Base-by-base conservation (phyloP, 2,329 filamentous ascomycete species). In the Fusarium annulatum region DNA sequence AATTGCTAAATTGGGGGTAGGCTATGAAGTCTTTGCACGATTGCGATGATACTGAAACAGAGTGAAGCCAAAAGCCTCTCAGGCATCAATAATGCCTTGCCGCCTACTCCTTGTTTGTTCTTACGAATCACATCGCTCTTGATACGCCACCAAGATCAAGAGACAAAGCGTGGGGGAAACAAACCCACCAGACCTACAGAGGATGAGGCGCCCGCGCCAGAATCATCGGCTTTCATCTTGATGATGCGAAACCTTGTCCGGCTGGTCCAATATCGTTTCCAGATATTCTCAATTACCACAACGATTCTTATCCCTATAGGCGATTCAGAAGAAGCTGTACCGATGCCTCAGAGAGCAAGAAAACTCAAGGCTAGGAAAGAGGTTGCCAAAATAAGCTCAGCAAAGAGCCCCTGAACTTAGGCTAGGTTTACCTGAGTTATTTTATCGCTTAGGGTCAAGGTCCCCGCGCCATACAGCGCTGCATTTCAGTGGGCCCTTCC, bases 1-100 rank as follows among this genome's bases (percentile, higher is more conserved):
- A 36, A 21, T 9, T 21, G 9, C 14, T 6, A 21, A 4, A 11
- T 5, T 38, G 1, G 9, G 21, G n/a, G n/a, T n/a, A n/a, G n/a
- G n/a, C n/a, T n/a, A 3, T 9, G 15, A 16, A 30, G 19, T 30
- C 6, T 28, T 7, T 28, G 26, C 9, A 28, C 16, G 3, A 4
- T n/a, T 30, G 7, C 7, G 28, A 36, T 23, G 4, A 26, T 26
- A 10, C 11, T 36, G 18, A 16, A 16, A 2, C 18, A 49, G n/a
- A 6, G n/a, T 18, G 12, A 23, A 36, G 21, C 9, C 3, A 26
- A 21, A 4, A 19, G 33, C 3, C 18, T 21, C 33, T 36, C n/a
- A 5, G 49, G 7, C 12, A 38, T 26, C 18, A 36, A 52, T 8
- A 38, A 10, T 26, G 49, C 49, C 33, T 36, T 52, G n/a, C 33